A percentile compares a stretch with the other conserved stretches of the same genome.
These are phyloP conservation scores for Eucalyptus cloeziana DNA, from an alignment of 345 rosid genomes.

Conservation along the genomic window DNA sequence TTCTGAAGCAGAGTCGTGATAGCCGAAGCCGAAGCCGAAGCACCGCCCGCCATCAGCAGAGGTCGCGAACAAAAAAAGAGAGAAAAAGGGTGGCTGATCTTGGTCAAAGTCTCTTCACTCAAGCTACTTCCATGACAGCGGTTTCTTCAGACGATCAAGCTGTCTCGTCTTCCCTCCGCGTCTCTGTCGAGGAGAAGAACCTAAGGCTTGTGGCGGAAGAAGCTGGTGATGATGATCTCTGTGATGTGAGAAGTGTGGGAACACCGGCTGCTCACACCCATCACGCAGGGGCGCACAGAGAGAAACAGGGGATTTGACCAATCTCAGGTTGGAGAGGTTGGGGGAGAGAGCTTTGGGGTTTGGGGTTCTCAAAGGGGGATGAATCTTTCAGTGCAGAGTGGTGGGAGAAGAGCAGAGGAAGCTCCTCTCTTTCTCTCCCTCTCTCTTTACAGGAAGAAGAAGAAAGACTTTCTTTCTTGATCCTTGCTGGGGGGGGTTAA, in stretches of 20 bases:
- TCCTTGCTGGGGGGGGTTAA: neutral
- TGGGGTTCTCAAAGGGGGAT: neutral
- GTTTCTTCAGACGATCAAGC: neutral
- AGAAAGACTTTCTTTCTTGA: neutral
- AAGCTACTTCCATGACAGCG: neutral
- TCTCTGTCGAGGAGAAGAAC: neutral
- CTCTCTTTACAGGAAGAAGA: neutral
- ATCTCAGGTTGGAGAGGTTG: neutral
- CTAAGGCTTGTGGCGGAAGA: conserved; percentile 55
- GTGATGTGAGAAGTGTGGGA: conserved; percentile 67
- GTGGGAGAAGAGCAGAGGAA: neutral
- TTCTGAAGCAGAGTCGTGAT: conserved; percentile 28
- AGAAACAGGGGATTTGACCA: neutral
- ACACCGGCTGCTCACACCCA: conserved; percentile 54
- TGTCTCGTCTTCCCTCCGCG: neutral
- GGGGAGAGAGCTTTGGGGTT: neutral
- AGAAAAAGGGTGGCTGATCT: neutral
- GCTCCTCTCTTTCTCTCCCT: neutral
- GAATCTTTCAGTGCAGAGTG: neutral
- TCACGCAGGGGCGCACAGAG: conserved; percentile 27
- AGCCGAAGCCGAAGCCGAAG: conserved; percentile 14
- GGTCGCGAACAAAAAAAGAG: neutral
- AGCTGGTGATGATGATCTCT: conserved; percentile 66
- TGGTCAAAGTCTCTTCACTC: neutral
- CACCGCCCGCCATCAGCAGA: conserved; percentile 29